These are phyloP conservation scores for Flaveria bidentis DNA, from an alignment of 129 eudicot genomes.

Conservation along the genomic window DNA sequence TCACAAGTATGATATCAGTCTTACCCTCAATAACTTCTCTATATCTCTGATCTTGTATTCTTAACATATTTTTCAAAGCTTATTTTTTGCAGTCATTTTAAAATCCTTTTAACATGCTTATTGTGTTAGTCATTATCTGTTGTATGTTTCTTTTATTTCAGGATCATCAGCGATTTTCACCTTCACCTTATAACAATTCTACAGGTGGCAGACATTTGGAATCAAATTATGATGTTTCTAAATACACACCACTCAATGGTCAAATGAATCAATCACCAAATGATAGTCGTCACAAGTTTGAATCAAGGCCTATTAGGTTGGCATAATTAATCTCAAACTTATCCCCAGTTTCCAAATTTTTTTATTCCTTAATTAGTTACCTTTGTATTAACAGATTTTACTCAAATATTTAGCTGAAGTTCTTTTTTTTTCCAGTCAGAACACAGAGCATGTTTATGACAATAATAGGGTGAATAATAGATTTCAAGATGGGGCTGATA, in stretches of 20 bases:
- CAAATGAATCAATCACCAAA: slow-evolving; percentile 41
- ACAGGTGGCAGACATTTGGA: slow-evolving; percentile 48
- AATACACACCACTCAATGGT: slow-evolving; percentile 47
- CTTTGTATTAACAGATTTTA: slow-evolving; percentile 5
- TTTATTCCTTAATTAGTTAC: not conserved
- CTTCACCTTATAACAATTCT: slow-evolving; percentile 45
- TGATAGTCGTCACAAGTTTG: slow-evolving; percentile 30
- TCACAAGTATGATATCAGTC: slow-evolving; percentile 60
- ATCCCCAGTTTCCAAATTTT: slow-evolving; percentile 1
- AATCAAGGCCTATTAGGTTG: slow-evolving; percentile 52
- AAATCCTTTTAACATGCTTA: not conserved
- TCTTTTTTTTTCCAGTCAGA: slow-evolving; percentile 22
- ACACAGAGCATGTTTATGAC: slow-evolving; percentile 16
- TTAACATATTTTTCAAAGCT: not conserved
- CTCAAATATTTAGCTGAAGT: not conserved
- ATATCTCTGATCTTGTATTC: not conserved
- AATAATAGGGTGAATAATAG: slow-evolving; percentile 38
- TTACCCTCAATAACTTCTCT: too few relatives aligned
- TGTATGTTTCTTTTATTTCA: slow-evolving; percentile 32
- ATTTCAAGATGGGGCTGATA: slow-evolving; percentile 42
- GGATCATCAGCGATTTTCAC: slow-evolving; percentile 49
- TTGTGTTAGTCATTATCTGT: not conserved
- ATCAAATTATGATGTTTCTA: slow-evolving; percentile 40
- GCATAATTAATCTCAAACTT: slow-evolving; percentile 17
- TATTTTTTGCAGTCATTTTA: not conserved